These are phyloP conservation scores for Testicularia cyperi DNA, from an alignment of 1,284 basidiomycete genomes.

Conservation along the genomic window DNA sequence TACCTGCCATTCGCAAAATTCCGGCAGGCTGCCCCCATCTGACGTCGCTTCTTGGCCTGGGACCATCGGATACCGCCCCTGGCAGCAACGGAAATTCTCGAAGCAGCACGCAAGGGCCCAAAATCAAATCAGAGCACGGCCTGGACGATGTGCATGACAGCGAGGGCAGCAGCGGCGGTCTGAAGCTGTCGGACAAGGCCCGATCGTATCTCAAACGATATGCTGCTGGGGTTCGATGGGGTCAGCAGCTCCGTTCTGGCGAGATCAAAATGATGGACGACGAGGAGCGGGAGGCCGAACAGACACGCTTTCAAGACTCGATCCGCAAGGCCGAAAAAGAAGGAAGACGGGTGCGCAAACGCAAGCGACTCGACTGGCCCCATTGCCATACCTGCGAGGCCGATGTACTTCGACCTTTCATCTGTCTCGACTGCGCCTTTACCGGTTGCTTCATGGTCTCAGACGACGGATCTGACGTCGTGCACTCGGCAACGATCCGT, in stretches of 20 bases:
- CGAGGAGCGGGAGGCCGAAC: conserved; percentile 25
- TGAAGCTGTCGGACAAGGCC: conserved; percentile 3
- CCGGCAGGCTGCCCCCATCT: conserved; percentile 30
- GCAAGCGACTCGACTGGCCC: conserved; percentile 47
- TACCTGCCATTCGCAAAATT: conserved; percentile 12
- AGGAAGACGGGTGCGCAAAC: conserved; percentile 13
- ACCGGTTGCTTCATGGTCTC: conserved; percentile 43
- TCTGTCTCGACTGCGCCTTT: conserved; percentile 54
- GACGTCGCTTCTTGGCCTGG: conserved; percentile 13
- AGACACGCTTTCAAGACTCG: conserved; percentile 3
- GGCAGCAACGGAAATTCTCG: background rate
- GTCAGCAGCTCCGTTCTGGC: conserved; percentile 39
- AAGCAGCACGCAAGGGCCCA: conserved; percentile 1
- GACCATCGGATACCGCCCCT: background rate
- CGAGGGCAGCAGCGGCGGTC: background rate
- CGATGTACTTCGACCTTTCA: conserved; percentile 51
- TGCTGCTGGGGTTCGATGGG: conserved; percentile 48
- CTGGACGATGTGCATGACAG: conserved; percentile 2
- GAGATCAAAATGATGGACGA: conserved; percentile 38
- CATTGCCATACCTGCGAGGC: conserved; percentile 42
- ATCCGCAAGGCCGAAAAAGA: conserved; percentile 21
- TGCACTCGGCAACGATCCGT: background rate
- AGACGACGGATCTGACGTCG: conserved; percentile 13
- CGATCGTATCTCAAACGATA: conserved; percentile 41
- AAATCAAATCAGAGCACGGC: conserved; percentile 30